These are phyloP conservation scores for Sphagnum contortum DNA, from an alignment of 225 moss, liverwort and hornwort species.

Conservation along the genomic window DNA sequence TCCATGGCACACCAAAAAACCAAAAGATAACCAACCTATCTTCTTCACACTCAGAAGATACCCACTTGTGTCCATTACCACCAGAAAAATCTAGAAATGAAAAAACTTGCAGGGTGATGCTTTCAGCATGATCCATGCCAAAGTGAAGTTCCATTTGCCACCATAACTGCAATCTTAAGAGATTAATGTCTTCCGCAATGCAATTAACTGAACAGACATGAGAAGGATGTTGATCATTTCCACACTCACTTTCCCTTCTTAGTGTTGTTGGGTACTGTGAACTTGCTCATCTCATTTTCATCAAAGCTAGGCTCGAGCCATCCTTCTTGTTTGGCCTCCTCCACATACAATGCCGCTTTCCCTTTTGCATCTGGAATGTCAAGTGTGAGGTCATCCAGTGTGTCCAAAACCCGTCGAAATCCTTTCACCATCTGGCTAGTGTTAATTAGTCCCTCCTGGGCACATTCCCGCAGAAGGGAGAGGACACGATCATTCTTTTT, in stretches of 20 bases:
- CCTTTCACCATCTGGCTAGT: conserved; percentile 97
- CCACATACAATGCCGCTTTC: conserved; percentile 58
- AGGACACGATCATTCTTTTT: conserved; percentile 81
- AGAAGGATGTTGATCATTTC: conserved; percentile 1
- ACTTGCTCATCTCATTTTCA: conserved; percentile 3
- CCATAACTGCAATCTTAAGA: conserved; percentile 14
- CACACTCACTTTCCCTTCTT: conserved; percentile 14
- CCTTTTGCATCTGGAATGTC: conserved; percentile 80
- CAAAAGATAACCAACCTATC: conserved; percentile 17
- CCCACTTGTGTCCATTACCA: conserved; percentile 20
- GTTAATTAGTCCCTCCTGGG: conserved; percentile 82
- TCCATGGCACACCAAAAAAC: conserved; percentile 9
- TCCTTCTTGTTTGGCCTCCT: conserved; percentile 69
- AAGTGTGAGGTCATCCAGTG: conserved; percentile 85
- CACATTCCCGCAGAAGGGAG: conserved; percentile 64
- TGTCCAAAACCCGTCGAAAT: conserved; percentile 65
- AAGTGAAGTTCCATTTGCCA: conserved; percentile 10
- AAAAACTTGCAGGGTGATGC: conserved; percentile 11
- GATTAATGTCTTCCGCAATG: conserved; percentile 25
- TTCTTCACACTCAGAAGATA: conserved; percentile 17
- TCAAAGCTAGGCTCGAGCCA: conserved; percentile 64
- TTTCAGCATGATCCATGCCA: conserved; percentile 21
- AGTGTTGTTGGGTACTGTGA: conserved; percentile 21
- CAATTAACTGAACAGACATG: conserved; percentile 3
- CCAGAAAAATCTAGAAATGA: conserved; percentile 25